Percentiles rank a stretch among this genome's conserved stretches.
Conservation (phyloP, 352 stramenopile species). For the Salisapilia sapeloensis region DNA sequence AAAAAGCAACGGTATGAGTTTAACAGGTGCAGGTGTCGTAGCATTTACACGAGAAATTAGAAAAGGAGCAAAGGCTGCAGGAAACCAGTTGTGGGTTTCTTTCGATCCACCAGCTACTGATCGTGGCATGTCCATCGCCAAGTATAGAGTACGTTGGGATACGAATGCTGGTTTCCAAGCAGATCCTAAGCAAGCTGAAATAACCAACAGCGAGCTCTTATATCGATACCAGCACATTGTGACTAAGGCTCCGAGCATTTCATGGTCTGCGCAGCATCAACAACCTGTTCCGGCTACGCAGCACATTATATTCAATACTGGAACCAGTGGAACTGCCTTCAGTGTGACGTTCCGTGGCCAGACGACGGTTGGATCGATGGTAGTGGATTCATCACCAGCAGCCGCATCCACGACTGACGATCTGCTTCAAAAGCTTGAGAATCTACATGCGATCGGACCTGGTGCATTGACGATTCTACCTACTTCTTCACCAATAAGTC, state of each 20-base stretch:
- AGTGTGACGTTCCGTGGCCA: conserved; percentile 32
- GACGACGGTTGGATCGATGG: conserved; percentile 8
- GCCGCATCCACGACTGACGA: conserved; percentile 10
- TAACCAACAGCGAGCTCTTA: conserved; percentile 29
- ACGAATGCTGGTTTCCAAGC: conserved; percentile 27
- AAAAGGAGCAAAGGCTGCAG: conserved; percentile 55
- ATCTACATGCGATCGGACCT: conserved; percentile 17
- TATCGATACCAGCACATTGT: conserved; percentile 34
- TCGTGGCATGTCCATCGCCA: conserved; percentile 44
- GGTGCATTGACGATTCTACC: conserved; percentile 20
- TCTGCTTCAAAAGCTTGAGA: conserved; percentile 16
- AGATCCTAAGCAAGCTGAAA: conserved; percentile 20
- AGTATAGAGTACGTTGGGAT: conserved; percentile 54
- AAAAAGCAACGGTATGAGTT: conserved; percentile 7
- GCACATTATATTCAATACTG: conserved; percentile 10
- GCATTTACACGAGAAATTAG: conserved; percentile 23
- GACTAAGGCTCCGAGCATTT: conserved; percentile 24
- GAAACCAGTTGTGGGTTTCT: conserved; percentile 56
- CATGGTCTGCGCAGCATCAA: too few relatives aligned
- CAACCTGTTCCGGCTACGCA: too few relatives aligned
- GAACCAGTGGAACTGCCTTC: conserved; percentile 11
- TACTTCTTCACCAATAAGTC: conserved; percentile 5
- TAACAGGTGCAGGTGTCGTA: conserved; percentile 25
- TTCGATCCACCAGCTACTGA: conserved; percentile 45
- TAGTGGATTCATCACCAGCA: too few relatives aligned